These are phyloP conservation scores for Aurifilum marmelostoma DNA, from an alignment of 2,329 filamentous ascomycete genomes.

Conservation along the genomic window DNA sequence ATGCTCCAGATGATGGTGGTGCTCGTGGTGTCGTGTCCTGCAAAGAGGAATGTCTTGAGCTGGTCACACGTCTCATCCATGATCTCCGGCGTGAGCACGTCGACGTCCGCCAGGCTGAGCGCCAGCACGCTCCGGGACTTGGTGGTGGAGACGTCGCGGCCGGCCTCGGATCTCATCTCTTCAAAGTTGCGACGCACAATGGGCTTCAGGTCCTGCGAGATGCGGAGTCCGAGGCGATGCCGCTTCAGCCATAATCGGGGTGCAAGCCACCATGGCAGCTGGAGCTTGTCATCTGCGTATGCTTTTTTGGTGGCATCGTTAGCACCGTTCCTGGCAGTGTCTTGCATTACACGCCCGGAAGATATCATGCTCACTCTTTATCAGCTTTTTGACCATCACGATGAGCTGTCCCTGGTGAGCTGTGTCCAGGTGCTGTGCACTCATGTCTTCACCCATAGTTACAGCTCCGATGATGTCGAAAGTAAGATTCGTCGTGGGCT, in stretches of 20 bases:
- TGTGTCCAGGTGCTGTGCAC: not conserved
- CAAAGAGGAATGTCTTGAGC: constrained; percentile 45
- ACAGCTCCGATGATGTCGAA: constrained; percentile 42
- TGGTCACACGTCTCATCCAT: constrained; percentile 40
- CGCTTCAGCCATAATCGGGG: constrained; percentile 26
- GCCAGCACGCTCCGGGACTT: constrained; percentile 38
- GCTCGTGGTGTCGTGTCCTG: constrained; percentile 46
- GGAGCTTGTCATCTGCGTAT: constrained; percentile 25
- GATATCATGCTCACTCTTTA: constrained; percentile 1
- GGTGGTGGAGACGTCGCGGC: not conserved
- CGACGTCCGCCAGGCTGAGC: constrained; percentile 36
- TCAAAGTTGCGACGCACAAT: constrained; percentile 37
- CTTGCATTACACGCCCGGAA: constrained; percentile 20
- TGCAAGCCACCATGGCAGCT: constrained; percentile 32
- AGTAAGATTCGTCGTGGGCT: constrained; percentile 39
- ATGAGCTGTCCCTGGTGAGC: not conserved
- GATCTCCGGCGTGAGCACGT: constrained; percentile 33
- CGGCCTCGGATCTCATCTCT: constrained; percentile 30
- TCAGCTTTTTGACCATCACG: not conserved
- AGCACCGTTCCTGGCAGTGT: not conserved
- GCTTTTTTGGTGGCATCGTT: not conserved
- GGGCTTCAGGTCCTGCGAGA: constrained; percentile 29
- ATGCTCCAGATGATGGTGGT: constrained; percentile 41
- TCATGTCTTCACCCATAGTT: not conserved
- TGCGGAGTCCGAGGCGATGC: constrained; percentile 22